Evolutionary conservation across 495 filamentous ascomycete genomes (phyloP).

Genomic region (Cenococcum geophilum): DNA sequence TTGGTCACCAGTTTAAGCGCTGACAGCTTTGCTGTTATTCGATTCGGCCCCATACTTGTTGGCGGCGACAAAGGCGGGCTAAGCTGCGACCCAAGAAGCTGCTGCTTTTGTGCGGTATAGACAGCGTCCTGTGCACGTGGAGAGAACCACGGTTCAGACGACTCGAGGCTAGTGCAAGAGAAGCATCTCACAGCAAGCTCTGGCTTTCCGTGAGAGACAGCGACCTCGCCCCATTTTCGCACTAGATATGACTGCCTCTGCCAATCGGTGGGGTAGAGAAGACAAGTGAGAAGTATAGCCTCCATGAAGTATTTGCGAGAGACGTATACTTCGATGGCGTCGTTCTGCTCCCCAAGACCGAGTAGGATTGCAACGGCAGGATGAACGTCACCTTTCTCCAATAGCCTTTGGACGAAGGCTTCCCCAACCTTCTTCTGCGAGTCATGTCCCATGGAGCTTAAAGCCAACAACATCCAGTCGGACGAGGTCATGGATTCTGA

Average conservation of each 20-base stretch:
- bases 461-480: conserved; percentile 94
- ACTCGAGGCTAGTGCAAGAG: conserved; percentile 41
- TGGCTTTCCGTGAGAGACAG: conserved; percentile 77
- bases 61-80: conserved; percentile 43
- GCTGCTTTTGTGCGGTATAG: conserved; percentile 39
- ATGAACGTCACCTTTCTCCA: conserved; percentile 87
- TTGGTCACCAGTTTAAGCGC: conserved; percentile 88
- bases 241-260: conserved; percentile 80
- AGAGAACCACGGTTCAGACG: conserved; percentile 73
- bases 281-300: conserved; percentile 72
- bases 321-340: conserved; percentile 94
- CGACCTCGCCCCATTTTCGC: conserved; percentile 90
- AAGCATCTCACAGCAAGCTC: conserved; percentile 84
- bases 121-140: conserved; percentile 67
- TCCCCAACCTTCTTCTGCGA: conserved; percentile 87
- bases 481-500: conserved; percentile 78
- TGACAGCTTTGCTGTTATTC: conserved; percentile 61
- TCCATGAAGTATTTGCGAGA: conserved; percentile 90
- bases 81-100: conserved; percentile 32
- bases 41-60: conserved; percentile 12
- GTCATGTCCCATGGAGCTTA: conserved; percentile 76
- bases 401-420: conserved; percentile 82
- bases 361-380: conserved; percentile 86
- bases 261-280: conserved; percentile 65
- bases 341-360: conserved; percentile 85